Base-by-base conservation (phyloP, 1,284 basidiomycete species). In the Mycosarcoma mackinlayi region DNA sequence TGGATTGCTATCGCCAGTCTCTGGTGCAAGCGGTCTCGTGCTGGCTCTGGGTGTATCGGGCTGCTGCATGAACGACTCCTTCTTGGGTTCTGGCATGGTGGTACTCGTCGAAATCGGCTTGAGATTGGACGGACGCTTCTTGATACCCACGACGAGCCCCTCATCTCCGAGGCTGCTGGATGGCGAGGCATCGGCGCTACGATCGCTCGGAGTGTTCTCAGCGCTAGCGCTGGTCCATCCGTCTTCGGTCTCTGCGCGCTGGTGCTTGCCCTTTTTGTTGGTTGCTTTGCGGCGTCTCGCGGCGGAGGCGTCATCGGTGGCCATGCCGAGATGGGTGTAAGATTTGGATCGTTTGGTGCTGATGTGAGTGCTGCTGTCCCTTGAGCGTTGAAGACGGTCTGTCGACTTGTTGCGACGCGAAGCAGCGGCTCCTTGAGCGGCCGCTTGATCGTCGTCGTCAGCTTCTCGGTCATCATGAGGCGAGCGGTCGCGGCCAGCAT, bases 181-280 rank as follows among this genome's bases (percentile, higher is more conserved):
- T 5, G 69, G 56, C 31, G 59, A 64, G 3, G 27, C 28, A n/a
- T 62, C 51, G 10, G 45, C 50, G 39, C 58, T 60, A 57, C 50
- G 57, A 25, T 59, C 62, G 42, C 63, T 72, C 9, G 72, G 48
- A 1, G 67, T 68, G 31, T 63, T 67, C 18, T 64, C 60, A 8
- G 57, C 64, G 45, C 68, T 68, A 1, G 69, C 62, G 24, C 74
- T 76, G 27, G 71, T 69, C 75, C 75, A 76, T 23, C 75, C 75
- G 19, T 76, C 67, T 14, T 76, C 72, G 13, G 64, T 38, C 10
- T 75, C 61, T 5, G 50, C 16, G 9, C 52, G 40, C 35, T 50
- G 49, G 16, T 27, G 45, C 49, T 62, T 62, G 40, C 45, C 52
- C 45, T 62, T 65, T 34, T 27, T 53, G 48, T 7, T 61, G 33